A percentile compares a stretch with the other conserved stretches of the same genome.
Evolutionary conservation across 2,329 filamentous ascomycete genomes (phyloP).

Genomic region (Alternaria gansuensis): DNA sequence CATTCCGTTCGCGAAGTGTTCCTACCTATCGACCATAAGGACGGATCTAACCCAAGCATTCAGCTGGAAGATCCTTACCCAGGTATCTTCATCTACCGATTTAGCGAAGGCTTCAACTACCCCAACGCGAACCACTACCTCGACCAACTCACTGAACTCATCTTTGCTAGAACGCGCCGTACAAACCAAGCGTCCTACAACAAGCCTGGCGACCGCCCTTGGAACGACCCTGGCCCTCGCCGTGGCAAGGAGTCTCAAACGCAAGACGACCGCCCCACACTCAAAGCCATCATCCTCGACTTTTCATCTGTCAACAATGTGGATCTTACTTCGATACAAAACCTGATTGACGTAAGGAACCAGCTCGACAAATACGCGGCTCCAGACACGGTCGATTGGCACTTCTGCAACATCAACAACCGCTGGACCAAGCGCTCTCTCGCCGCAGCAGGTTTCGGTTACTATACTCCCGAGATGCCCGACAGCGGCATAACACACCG

Average conservation of each 20-base stretch:
- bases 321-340: conserved; percentile 91
- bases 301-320: conserved; percentile 95
- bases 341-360: conserved; percentile 93
- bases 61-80: conserved; percentile 82
- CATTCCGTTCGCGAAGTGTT: conserved; percentile 77
- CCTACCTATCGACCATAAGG: conserved; percentile 82
- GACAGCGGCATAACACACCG: conserved; percentile 66
- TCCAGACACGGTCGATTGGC: conserved; percentile 90
- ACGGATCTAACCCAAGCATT: conserved; percentile 88
- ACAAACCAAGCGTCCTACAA: conserved; percentile 74
- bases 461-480: conserved; percentile 67
- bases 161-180: conserved; percentile 72
- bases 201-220: conserved; percentile 75
- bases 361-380: conserved; percentile 89
- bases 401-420: conserved; percentile 91
- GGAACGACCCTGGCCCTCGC: conserved; percentile 90
- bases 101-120: conserved; percentile 96
- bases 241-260: conserved; percentile 59
- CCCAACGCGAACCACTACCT: conserved; percentile 91
- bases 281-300: conserved; percentile 91
- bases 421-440: conserved; percentile 94
- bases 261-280: conserved; percentile 67
- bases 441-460: conserved; percentile 88
- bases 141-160: conserved; percentile 66
- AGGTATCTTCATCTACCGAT: conserved; percentile 95